Evolutionary conservation across 768 basidiomycete species (phyloP).

Genomic region (Amanita pallidorosea): DNA sequence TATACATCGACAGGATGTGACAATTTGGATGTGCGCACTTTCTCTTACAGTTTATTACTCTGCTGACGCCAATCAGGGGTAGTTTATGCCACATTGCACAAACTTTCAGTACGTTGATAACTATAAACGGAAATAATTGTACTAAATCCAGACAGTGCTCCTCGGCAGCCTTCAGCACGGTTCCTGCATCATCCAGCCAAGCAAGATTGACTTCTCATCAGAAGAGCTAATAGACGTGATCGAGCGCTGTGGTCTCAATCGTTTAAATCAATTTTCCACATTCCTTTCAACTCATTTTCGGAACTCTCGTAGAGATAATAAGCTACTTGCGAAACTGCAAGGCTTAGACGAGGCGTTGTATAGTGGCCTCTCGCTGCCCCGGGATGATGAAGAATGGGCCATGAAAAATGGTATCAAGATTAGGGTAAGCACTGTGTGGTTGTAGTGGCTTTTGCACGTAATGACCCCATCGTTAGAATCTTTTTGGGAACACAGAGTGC

Average conservation of each 20-base stretch:
- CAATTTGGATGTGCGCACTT: constrained; percentile 56
- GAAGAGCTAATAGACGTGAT: constrained; percentile 69
- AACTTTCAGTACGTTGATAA: constrained; percentile 42
- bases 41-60: constrained; percentile 11
- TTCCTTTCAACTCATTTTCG: constrained; percentile 62
- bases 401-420: constrained; percentile 52
- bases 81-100: constrained; percentile 80
- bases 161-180: constrained; percentile 65
- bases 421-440: constrained; percentile 31
- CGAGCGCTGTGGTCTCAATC: constrained; percentile 53
- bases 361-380: constrained; percentile 51
- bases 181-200: constrained; percentile 63
- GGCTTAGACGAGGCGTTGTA: constrained; percentile 55
- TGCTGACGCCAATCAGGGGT: constrained; percentile 41
- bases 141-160: constrained; percentile 38
- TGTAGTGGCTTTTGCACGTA: constrained; percentile 8
- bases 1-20: constrained; percentile 49
- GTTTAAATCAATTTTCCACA: constrained; percentile 63
- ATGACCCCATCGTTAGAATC: constrained; percentile 35
- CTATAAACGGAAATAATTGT: constrained; percentile 13
- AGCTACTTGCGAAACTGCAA: constrained; percentile 45
- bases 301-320: constrained; percentile 46
- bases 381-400: constrained; percentile 68
- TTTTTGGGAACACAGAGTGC: constrained; percentile 83
- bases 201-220: constrained; percentile 51